These are phyloP conservation scores for Cunninghamia lanceolata DNA, from an alignment of 75 land plant species.

Conservation along the genomic window DNA sequence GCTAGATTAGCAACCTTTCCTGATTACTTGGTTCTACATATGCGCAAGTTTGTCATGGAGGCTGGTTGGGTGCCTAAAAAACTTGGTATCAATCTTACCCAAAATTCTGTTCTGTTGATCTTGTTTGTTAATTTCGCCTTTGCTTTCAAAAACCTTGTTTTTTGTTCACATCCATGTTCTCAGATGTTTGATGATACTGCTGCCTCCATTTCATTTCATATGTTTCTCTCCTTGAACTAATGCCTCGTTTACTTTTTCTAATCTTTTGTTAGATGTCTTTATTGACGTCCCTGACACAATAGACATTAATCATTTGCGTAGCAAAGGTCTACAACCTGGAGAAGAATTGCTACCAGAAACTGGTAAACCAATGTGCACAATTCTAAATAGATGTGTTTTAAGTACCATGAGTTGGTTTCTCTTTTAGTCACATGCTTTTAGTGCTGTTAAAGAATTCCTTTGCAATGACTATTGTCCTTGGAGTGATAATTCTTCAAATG, in stretches of 20 bases:
- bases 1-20: conserved; percentile 93
- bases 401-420: neutral
- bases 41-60: conserved; percentile 96
- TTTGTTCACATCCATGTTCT: neutral
- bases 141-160: neutral
- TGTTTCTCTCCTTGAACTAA: neutral
- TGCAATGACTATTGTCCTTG: neutral
- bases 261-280: conserved; percentile 76
- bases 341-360: conserved; percentile 92
- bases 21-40: conserved; percentile 90
- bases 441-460: neutral
- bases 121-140: neutral
- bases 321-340: conserved; percentile 87
- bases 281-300: conserved; percentile 96
- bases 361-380: conserved; percentile 15
- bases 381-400: conserved; percentile 19
- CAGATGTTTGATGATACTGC: neutral
- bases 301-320: conserved; percentile 84
- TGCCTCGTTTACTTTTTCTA: neutral
- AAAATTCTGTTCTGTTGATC: conserved; percentile 1
- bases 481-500: neutral
- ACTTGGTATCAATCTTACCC: conserved; percentile 56
- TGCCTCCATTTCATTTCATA: neutral
- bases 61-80: conserved; percentile 99
- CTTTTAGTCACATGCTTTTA: neutral